Evolutionary conservation across 164 flowering plant species (phyloP), one percentile per base, ranked within the genome.

Genomic region (Hamamelis virginiana): DNA sequence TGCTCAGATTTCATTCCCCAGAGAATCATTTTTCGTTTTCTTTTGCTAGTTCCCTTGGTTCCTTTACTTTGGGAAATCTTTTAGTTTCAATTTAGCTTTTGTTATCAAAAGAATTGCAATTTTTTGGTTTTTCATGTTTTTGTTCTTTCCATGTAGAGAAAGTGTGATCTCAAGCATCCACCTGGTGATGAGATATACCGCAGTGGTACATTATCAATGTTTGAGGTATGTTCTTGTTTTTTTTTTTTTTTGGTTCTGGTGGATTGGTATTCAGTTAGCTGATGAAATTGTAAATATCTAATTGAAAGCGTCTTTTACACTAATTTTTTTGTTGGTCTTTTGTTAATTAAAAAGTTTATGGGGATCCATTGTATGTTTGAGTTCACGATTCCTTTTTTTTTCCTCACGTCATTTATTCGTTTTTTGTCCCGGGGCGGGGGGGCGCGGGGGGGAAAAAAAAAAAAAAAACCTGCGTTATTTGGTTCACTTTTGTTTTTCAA

Each of bases 101-200:
- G n/a, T n/a, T n/a, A n/a, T n/a, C n/a, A n/a, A n/a, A n/a, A n/a
- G n/a, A n/a, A n/a, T n/a, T n/a, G n/a, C n/a, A n/a, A n/a, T n/a
- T n/a, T n/a, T n/a, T n/a, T 19, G 46, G 2, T 46, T 69, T 0
- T 62, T 56, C 8, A 2, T 1, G 62, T 64, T 27, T 62, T 2
- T 15, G 14, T n/a, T 59, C 38, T 59, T 41, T 22, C 58, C 14
- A 28, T 81, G 76, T 67, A 94, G 97, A 89, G 78, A 71, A 95
- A 95, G 80, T 95, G 98, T 78, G 98, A 95, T 81, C 96, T 95
- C 43, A 95, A 95, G 86, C 97, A 95, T 82, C 98, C 98, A 16
- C 98, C 98, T 47, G 98, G 98, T 77, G 98, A 95, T 80, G 97
- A 95, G 80, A 95, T 95, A 67, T 95, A 95, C 70, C 83, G 98